Base-by-base conservation (phyloP, 2,329 filamentous ascomycete genomes). In the Leptosphaerulina australis region DNA sequence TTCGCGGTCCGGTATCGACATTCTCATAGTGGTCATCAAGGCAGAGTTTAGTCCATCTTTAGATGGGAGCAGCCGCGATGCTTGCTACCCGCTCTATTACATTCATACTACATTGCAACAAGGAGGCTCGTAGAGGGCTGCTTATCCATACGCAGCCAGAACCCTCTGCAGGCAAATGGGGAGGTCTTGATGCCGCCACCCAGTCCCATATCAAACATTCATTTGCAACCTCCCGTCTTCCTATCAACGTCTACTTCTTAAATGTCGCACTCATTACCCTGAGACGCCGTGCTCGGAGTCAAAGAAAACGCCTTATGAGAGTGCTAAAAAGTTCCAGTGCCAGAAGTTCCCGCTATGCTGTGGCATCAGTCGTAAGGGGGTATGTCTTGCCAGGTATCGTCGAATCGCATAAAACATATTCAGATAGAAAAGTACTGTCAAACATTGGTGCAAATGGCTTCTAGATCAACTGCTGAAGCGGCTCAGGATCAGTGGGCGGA, bases 351-450 rank as follows among this genome's bases (percentile, higher is more conserved):
- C 65, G 68, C 66, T 68, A 70, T 70, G 66, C 65, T 70, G 52
- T 58, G 56, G 62, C 63, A 62, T 62, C 60, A 67, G 51, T 68
- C 63, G 60, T 67, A 59, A 71, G 65, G 53, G 65, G 63, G 67
- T 71, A 72, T 72, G 70, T 65, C 63, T 63, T 66, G 60, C 60
- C 60, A 63, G 57, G 66, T 64, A 63, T 64, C 61, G 63, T 64
- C 60, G 59, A 64, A 57, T 62, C 53, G 58, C 53, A 59, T 62
- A 55, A 58, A 64, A 44, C 45, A 63, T 57, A 52, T 58, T 47
- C 50, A 46, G 48, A 46, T 60, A 59, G 51, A 62, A 56, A 58
- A 59, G 46, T 57, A 53, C 47, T 52, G 40, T 55, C 37, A 44
- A 63, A 53, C 28, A 56, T 50, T 34, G 53, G 49, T 52, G 40